Percentiles rank a stretch among this genome's conserved stretches.
These are phyloP conservation scores for Platanthera guangdongensis DNA, from an alignment of 106 monocot species.

Conservation along the genomic window DNA sequence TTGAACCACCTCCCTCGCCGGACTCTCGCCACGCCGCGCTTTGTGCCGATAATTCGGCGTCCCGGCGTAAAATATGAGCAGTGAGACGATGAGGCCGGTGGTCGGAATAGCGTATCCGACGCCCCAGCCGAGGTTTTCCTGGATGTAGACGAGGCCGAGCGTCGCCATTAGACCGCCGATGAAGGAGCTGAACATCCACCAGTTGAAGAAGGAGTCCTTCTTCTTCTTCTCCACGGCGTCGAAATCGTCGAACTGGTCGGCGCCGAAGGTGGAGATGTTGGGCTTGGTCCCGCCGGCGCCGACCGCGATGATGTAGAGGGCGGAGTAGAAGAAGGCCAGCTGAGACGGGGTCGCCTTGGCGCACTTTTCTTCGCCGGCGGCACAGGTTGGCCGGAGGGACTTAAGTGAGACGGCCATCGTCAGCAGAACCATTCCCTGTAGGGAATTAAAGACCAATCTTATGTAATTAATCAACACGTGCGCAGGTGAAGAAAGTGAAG, in stretches of 20 bases:
- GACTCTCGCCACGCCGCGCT: slow-evolving; percentile 20
- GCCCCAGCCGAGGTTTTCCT: slow-evolving; percentile 75
- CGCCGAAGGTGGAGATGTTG: slow-evolving; percentile 68
- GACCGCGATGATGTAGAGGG: slow-evolving; percentile 56
- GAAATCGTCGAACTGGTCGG: slow-evolving; percentile 14
- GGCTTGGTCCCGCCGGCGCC: slow-evolving; percentile 76
- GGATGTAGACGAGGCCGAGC: slow-evolving; percentile 53
- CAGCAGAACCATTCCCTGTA: slow-evolving; percentile 60
- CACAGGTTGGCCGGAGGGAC: slow-evolving; percentile 30
- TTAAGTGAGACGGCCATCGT: slow-evolving; percentile 51
- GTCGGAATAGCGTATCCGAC: slow-evolving; percentile 71
- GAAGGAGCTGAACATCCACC: slow-evolving; percentile 81
- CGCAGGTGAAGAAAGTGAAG: too few species aligned
- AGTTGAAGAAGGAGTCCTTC: slow-evolving; percentile 86
- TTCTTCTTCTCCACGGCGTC: slow-evolving; percentile 31
- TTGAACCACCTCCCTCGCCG: slow-evolving; percentile 23
- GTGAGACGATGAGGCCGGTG: slow-evolving; percentile 29
- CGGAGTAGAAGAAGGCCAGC: slow-evolving; percentile 43
- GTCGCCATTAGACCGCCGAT: slow-evolving; percentile 42
- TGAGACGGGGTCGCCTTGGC: slow-evolving; percentile 23
- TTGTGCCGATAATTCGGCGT: slow-evolving; percentile 58
- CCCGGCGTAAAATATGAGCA: slow-evolving; percentile 47
- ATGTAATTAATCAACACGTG: too few species aligned
- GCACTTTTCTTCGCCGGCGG: slow-evolving; percentile 15
- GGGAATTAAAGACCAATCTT: background rate